These are phyloP conservation scores for Nicotiana noctiflora DNA, from an alignment of 257 asterid genomes.

Conservation along the genomic window DNA sequence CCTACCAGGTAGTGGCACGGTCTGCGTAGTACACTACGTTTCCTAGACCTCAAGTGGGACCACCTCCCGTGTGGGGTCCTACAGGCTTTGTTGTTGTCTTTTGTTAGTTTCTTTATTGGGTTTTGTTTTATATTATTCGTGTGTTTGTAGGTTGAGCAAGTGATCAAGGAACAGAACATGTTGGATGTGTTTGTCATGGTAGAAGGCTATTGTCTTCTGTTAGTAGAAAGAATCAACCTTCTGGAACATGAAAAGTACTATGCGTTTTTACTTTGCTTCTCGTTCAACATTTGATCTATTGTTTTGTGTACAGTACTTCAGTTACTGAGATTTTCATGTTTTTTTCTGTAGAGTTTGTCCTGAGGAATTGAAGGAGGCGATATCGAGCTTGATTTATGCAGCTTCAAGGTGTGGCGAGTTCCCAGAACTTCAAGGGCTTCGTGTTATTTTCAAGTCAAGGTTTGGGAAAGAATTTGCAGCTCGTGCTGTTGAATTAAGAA, in stretches of 20 bases:
- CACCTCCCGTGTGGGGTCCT: too few relatives aligned
- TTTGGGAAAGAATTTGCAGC: slow-evolving; percentile 63
- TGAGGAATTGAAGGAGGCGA: slow-evolving; percentile 66
- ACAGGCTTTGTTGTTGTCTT: too few relatives aligned
- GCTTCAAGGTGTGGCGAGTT: slow-evolving; percentile 85
- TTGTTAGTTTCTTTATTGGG: neutral
- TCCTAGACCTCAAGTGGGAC: too few relatives aligned
- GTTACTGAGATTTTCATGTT: neutral
- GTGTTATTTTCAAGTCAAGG: slow-evolving; percentile 35
- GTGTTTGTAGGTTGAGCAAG: slow-evolving; percentile 62
- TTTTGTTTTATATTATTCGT: neutral
- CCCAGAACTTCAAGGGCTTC: slow-evolving; percentile 86
- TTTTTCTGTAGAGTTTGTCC: slow-evolving; percentile 52
- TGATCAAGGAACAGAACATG: slow-evolving; percentile 82
- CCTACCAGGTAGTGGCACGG: too few relatives aligned
- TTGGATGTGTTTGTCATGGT: slow-evolving; percentile 60
- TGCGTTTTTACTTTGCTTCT: neutral
- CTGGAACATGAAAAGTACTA: slow-evolving; percentile 51
- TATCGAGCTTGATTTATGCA: slow-evolving; percentile 65
- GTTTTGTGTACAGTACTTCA: neutral
- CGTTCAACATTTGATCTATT: neutral
- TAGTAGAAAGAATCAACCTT: slow-evolving; percentile 56
- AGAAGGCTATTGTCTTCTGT: slow-evolving; percentile 58
- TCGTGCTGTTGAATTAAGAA: slow-evolving; percentile 71
- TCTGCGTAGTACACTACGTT: too few relatives aligned